phyloP scores from a whole-genome alignment of 1,284 basidiomycete genomes.

The Ganoderma resinaceum region DNA sequence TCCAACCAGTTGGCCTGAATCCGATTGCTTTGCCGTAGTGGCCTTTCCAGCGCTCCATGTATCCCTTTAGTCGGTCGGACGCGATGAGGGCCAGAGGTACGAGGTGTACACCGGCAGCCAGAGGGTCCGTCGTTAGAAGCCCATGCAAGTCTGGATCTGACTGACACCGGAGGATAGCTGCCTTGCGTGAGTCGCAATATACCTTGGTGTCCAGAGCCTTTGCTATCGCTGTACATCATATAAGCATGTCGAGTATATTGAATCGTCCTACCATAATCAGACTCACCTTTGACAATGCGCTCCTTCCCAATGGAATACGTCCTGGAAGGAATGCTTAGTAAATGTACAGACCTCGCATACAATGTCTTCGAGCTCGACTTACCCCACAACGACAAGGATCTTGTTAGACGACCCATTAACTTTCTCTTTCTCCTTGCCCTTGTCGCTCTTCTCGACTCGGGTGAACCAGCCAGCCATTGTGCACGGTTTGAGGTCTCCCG shows the following conservation, averaged over 20 bases:
- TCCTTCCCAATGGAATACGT: conserved; percentile 99
- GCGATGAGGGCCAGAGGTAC: conserved; percentile 84
- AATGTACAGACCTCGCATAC: neutral
- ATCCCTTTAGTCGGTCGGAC: conserved; percentile 80
- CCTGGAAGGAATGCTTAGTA: conserved; percentile 43
- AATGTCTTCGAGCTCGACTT: neutral
- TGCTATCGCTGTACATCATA: conserved; percentile 72
- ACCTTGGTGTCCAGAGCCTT: conserved; percentile 84
- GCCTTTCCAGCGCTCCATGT: conserved; percentile 79
- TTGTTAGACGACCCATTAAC: conserved; percentile 32
- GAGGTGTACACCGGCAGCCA: conserved; percentile 84
- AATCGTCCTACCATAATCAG: too few species aligned
- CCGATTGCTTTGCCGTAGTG: conserved; percentile 81
- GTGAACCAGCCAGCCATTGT: conserved; percentile 42
- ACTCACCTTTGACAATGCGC: conserved; percentile 86
- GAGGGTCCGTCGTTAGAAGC: conserved; percentile 81
- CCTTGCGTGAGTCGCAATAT: conserved; percentile 89
- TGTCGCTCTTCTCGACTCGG: conserved; percentile 21
- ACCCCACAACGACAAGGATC: conserved; percentile 88
- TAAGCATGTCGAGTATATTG: conserved; percentile 1
- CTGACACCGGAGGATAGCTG: conserved; percentile 82
- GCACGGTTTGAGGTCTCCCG: conserved; percentile 31
- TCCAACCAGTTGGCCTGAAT: conserved; percentile 96
- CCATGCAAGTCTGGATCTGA: conserved; percentile 83
- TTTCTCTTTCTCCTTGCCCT: conserved; percentile 35